Evolutionary conservation across 345 rosid species (phyloP).

Genomic region (Adansonia digitata): DNA sequence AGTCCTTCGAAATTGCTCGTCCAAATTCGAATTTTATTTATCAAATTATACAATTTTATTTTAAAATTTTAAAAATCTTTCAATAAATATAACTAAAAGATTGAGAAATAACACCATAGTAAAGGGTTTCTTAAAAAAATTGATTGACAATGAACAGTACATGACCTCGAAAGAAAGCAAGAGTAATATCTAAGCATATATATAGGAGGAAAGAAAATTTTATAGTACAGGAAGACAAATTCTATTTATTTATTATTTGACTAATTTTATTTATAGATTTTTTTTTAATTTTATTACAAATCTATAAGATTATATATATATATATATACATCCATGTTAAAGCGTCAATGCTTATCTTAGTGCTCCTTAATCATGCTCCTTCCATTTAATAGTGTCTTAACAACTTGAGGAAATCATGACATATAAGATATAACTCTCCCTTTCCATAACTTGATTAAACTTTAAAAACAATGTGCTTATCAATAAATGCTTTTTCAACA

Average conservation of each 20-base stretch:
- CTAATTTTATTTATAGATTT: too few species aligned
- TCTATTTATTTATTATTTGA: too few species aligned
- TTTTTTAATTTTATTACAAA: too few species aligned
- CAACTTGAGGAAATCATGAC: not conserved
- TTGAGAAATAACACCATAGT: not conserved
- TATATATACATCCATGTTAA: not conserved
- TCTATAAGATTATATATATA: too few species aligned
- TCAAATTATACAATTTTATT: too few species aligned
- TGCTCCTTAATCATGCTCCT: not conserved
- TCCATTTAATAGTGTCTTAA: not conserved
- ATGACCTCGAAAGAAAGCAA: not conserved
- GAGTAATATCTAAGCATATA: not conserved
- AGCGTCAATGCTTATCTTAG: not conserved
- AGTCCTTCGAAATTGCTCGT: too few species aligned
- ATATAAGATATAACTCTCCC: not conserved
- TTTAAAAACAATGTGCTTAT: not conserved
- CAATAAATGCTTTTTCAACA: not conserved
- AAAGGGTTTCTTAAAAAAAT: too few species aligned
- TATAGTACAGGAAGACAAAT: too few species aligned
- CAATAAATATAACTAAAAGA: too few species aligned
- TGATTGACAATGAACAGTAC: not conserved
- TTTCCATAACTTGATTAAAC: not conserved
- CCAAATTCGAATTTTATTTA: too few species aligned
- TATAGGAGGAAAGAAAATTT: too few species aligned
- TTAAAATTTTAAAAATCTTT: too few species aligned